Conservation (phyloP, 129 eudicot species). For the Flaveria trinervia region DNA sequence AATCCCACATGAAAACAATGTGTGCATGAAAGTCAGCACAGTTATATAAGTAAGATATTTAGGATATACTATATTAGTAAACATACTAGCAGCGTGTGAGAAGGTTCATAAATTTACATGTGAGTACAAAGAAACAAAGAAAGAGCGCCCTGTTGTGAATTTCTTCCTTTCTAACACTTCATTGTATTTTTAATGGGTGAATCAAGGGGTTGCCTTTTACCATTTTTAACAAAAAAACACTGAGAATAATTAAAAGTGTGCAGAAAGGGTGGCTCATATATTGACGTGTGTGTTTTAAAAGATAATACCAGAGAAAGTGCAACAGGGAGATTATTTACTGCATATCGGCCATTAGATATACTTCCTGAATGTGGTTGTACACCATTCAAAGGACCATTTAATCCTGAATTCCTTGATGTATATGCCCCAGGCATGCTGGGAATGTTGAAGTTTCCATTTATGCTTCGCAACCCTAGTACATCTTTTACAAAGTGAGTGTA, state of each 20-base stretch:
- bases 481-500: slow-evolving; percentile 39
- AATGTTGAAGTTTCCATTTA: slow-evolving; percentile 62
- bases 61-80: neutral
- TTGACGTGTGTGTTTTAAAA: neutral
- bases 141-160: neutral
- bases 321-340: slow-evolving; percentile 66
- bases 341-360: slow-evolving; percentile 69
- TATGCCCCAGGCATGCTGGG: slow-evolving; percentile 68
- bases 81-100: neutral
- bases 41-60: neutral
- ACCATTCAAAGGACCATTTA: slow-evolving; percentile 62
- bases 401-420: slow-evolving; percentile 63
- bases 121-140: neutral
- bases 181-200: neutral
- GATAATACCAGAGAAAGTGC: slow-evolving; percentile 69
- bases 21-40: neutral
- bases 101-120: slow-evolving; percentile 3
- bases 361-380: slow-evolving; percentile 71
- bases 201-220: slow-evolving; percentile 8
- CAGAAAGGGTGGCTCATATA: neutral
- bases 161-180: neutral
- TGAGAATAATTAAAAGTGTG: neutral
- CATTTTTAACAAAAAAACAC: neutral
- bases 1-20: slow-evolving; percentile 9
- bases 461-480: slow-evolving; percentile 64